phyloP scores from a whole-genome alignment of 2,329 filamentous ascomycete genomes.

The Colletotrichum orchidophilum region DNA sequence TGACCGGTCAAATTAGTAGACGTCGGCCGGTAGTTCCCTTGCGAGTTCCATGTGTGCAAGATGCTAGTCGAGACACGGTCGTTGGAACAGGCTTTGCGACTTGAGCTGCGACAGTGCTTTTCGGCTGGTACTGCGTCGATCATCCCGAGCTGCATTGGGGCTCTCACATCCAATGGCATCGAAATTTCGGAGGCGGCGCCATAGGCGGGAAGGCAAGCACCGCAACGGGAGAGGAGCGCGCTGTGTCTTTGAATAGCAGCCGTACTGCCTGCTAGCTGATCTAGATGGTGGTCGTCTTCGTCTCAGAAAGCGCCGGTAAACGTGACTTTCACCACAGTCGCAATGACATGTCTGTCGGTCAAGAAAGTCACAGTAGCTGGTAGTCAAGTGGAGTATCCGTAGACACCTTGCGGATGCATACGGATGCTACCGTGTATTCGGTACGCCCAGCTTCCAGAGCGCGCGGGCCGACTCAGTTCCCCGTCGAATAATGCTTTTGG shows the following conservation, averaged over 20 bases:
- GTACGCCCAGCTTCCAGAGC: neutral
- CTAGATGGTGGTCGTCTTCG: neutral
- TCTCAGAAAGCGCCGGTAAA: neutral
- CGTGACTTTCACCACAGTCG: neutral
- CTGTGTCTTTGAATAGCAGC: conserved; percentile 10
- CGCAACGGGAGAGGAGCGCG: neutral
- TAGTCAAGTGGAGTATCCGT: conserved; percentile 21
- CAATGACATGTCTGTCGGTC: neutral
- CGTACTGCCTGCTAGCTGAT: neutral
- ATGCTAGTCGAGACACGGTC: neutral
- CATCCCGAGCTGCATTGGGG: conserved; percentile 13
- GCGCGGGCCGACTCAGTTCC: neutral
- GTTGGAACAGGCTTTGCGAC: conserved; percentile 13
- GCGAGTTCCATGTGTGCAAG: neutral
- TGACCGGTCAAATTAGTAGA: neutral
- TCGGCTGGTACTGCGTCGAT: conserved; percentile 16
- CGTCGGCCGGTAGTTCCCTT: neutral
- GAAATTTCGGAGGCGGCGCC: conserved; percentile 12
- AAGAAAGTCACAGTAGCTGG: neutral
- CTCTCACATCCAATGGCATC: conserved; percentile 3
- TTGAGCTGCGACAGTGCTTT: neutral
- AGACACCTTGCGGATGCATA: too few species aligned
- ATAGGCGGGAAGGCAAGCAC: neutral
- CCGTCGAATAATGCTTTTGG: neutral
- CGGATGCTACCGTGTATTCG: neutral